These are phyloP conservation scores for Lecanicillium sp. DNA, from an alignment of 2,329 filamentous ascomycete species.

Conservation along the genomic window DNA sequence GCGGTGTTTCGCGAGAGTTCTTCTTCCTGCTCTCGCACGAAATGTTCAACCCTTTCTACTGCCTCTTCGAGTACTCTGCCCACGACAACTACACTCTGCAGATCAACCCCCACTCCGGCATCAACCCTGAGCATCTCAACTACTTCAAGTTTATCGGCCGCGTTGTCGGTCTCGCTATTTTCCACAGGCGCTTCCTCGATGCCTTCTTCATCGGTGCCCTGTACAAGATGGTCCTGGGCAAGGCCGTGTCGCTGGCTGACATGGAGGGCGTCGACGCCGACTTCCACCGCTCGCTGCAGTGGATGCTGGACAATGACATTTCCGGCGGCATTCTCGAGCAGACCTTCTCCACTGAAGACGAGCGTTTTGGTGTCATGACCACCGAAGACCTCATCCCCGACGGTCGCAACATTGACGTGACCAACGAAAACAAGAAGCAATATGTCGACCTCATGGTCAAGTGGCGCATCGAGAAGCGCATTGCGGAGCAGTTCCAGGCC, in stretches of 20 bases:
- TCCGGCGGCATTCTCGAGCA: conserved; percentile 85
- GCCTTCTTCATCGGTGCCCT: conserved; percentile 98
- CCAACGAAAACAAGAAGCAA: conserved; percentile 98
- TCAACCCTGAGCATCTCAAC: conserved; percentile 98
- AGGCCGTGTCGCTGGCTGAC: conserved; percentile 83
- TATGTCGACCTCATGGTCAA: conserved; percentile 98
- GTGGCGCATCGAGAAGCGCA: conserved; percentile 98
- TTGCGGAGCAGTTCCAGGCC: conserved; percentile 95
- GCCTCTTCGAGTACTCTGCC: conserved; percentile 97
- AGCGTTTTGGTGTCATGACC: conserved; percentile 89
- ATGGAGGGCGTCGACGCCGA: conserved; percentile 99
- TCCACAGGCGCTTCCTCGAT: conserved; percentile 94
- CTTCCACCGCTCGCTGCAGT: conserved; percentile 92
- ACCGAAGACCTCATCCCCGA: conserved; percentile 90
- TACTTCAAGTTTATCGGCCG: conserved; percentile 99
- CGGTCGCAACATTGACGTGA: conserved; percentile 89
- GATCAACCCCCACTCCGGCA: conserved; percentile 98
- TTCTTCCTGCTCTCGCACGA: conserved; percentile 99
- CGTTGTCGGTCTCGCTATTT: conserved; percentile 93
- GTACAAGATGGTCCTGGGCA: conserved; percentile 98
- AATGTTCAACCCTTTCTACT: conserved; percentile 99
- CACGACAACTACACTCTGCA: conserved; percentile 99
- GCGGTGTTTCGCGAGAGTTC: conserved; percentile 95
- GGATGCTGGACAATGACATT: conserved; percentile 98
- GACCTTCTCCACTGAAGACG: conserved; percentile 95